Evolutionary conservation across 164 flowering plant species (phyloP), one percentile per base, ranked within the genome.

Genomic region (Cinnamomum chago): DNA sequence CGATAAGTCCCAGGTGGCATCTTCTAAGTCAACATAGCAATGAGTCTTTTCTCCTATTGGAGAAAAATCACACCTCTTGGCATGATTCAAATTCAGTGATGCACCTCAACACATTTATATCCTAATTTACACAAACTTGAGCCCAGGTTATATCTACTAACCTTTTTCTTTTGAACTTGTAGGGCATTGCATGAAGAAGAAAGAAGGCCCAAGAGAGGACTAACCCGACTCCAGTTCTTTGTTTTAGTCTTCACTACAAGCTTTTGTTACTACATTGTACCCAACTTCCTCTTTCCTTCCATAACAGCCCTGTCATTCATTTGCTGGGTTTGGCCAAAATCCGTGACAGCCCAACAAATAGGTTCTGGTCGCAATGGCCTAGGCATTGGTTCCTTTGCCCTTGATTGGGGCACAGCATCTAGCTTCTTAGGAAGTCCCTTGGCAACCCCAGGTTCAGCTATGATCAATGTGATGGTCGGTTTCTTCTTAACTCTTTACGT

Each of bases 171-270:
- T 40, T 70, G 17, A 10, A 24, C 30, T 51, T 77, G 28, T 70
- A 85, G 92, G 81, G 89, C 94, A 50, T 65, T 90, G 77, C 92
- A 90, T 68, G 94, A 90, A n/a, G 70, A 23, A 2, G 94, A 90
- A 35, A 74, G 25, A 1, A 78, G 89, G 70, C 78, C 81, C 1
- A 86, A 83, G 68, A 81, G 90, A 76, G 88, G 90, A 5, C 72
- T 82, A 9, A 84, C 90, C 3, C 78, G 88, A 76, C 86, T 86
- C 51, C 92, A 90, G 71, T 90, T 90, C 82, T 90, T 90, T 83
- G 58, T 84, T 4, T 2, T 86, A 1, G 88, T 86, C 70, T 73
- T 86, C 9, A 68, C 73, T 18, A 70, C 84, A 1, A 88, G 94
- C 82, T 89, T 88, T 68, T 76, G 87, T 0, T 90, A 76, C 24